Conservation (phyloP, 1,284 basidiomycete species). For the Fomitopsis pinicola region DNA sequence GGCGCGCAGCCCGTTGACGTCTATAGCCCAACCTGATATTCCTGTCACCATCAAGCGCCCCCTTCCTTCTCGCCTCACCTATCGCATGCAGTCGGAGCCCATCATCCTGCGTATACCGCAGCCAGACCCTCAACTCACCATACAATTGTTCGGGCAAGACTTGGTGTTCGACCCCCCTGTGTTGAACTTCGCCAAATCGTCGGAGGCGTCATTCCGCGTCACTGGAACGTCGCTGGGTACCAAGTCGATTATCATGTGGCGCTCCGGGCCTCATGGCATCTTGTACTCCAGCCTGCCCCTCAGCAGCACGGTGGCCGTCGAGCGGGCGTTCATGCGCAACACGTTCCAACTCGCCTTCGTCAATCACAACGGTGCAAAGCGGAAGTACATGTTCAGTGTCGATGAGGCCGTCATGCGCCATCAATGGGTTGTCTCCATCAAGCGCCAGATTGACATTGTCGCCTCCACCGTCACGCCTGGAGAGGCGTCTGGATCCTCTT, state of each 20-base stretch:
- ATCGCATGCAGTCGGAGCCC: constrained; percentile 80
- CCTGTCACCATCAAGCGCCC: constrained; percentile 68
- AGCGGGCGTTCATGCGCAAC: constrained; percentile 90
- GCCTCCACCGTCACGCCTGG: constrained; percentile 31
- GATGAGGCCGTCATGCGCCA: constrained; percentile 70
- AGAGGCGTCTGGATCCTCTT: constrained; percentile 29
- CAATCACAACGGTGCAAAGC: constrained; percentile 63
- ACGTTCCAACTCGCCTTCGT: constrained; percentile 88
- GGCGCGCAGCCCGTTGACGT: constrained; percentile 44
- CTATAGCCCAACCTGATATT: constrained; percentile 42
- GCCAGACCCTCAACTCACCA: constrained; percentile 71
- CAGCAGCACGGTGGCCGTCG: constrained; percentile 73
- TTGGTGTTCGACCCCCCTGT: constrained; percentile 81
- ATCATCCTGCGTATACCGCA: constrained; percentile 81
- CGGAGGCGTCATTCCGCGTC: constrained; percentile 83
- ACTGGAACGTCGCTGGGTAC: constrained; percentile 79
- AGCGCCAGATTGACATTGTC: constrained; percentile 59
- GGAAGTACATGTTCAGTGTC: constrained; percentile 92
- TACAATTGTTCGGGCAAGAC: constrained; percentile 83
- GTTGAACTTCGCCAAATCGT: constrained; percentile 71
- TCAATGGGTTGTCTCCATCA: constrained; percentile 71
- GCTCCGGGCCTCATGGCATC: constrained; percentile 75
- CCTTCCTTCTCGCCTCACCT: constrained; percentile 75
- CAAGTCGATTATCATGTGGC: constrained; percentile 77
- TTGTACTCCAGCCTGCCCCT: constrained; percentile 77